Percentiles rank a stretch among this genome's conserved stretches.
These are phyloP conservation scores for Tillandsia leiboldiana DNA, from an alignment of 176 grass and related monocot species.

Conservation along the genomic window DNA sequence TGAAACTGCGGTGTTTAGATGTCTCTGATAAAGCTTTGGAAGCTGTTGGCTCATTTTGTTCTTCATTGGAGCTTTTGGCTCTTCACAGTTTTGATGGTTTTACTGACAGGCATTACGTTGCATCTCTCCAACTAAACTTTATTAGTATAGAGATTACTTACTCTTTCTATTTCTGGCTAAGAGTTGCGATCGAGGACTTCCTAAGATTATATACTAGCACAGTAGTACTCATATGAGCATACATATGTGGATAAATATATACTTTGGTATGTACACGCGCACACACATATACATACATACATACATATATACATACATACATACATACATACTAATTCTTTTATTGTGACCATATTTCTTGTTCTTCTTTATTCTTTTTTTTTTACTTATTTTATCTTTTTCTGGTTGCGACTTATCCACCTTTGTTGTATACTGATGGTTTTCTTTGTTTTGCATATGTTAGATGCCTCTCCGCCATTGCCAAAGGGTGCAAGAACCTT, in stretches of 20 bases:
- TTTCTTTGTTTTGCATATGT: constrained; percentile 19
- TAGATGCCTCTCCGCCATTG: constrained; percentile 78
- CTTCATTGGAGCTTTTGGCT: constrained; percentile 55
- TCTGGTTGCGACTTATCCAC: neutral
- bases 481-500: constrained; percentile 80
- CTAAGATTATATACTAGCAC: neutral
- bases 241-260: neutral
- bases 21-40: constrained; percentile 60
- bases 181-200: neutral
- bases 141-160: neutral
- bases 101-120: constrained; percentile 53
- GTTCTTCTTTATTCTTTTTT: neutral
- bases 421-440: constrained; percentile 4
- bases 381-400: neutral
- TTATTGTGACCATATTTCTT: no score
- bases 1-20: constrained; percentile 68
- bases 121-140: constrained; percentile 1
- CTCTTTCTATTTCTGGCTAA: neutral
- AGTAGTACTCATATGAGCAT: no score
- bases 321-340: no score
- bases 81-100: constrained; percentile 72
- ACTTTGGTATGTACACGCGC: no score
- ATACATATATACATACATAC: no score
- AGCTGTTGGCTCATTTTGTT: constrained; percentile 68
- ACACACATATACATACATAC: no score